Conservation (phyloP, 2,329 filamentous ascomycete genomes). For the Nakataea oryzae region DNA sequence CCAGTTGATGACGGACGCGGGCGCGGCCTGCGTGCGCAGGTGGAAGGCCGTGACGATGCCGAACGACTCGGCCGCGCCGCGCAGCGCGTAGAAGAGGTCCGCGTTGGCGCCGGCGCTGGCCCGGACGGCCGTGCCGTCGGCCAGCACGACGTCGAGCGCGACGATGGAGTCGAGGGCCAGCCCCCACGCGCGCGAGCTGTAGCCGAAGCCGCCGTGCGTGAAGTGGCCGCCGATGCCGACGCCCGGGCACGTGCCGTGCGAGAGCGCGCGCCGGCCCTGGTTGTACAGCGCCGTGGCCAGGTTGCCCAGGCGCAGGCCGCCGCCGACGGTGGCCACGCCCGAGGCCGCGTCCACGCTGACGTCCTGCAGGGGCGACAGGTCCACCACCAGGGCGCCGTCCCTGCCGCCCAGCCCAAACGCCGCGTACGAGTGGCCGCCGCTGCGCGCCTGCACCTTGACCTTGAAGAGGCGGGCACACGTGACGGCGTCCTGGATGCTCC, state of each 20-base stretch:
- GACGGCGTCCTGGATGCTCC: slow-evolving; percentile 35
- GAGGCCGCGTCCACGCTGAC: slow-evolving; percentile 28
- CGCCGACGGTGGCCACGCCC: slow-evolving; percentile 30
- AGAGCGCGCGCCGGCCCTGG: slow-evolving; percentile 28
- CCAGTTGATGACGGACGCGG: slow-evolving; percentile 9
- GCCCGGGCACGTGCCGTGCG: slow-evolving; percentile 42
- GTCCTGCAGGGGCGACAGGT: slow-evolving; percentile 31
- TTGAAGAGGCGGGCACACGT: slow-evolving; percentile 28
- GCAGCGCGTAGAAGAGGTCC: slow-evolving; percentile 32
- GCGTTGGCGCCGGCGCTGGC: slow-evolving; percentile 19
- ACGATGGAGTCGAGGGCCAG: slow-evolving; percentile 24
- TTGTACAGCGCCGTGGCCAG: slow-evolving; percentile 27
- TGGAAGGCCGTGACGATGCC: slow-evolving; percentile 24
- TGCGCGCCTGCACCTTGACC: slow-evolving; percentile 35
- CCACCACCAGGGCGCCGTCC: slow-evolving; percentile 35
- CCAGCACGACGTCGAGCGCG: slow-evolving; percentile 24
- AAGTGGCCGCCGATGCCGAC: slow-evolving; percentile 28
- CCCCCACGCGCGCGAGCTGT: slow-evolving; percentile 23
- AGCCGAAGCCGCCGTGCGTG: slow-evolving; percentile 28
- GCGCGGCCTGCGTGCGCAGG: slow-evolving; percentile 26
- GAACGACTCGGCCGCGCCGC: slow-evolving; percentile 29
- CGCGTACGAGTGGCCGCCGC: slow-evolving; percentile 41
- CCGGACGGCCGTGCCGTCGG: slow-evolving; percentile 21
- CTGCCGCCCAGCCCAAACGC: slow-evolving; percentile 36
- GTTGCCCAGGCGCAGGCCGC: slow-evolving; percentile 38